Evolutionary conservation across 768 basidiomycete genomes (phyloP).

Genomic region (Russula griseocarnosa): DNA sequence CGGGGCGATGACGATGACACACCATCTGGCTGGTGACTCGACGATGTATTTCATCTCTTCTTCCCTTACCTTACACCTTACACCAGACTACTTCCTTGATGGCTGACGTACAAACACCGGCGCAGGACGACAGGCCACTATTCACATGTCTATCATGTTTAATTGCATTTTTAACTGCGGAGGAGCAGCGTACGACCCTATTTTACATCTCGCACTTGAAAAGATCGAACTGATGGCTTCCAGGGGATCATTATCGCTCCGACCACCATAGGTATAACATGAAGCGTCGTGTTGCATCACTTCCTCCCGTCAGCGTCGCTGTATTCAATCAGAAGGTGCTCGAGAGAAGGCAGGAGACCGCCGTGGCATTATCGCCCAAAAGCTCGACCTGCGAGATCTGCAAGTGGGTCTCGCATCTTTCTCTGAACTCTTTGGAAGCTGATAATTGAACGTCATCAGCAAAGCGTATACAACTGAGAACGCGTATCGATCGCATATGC

Average conservation of each 20-base stretch:
- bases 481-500: constrained; percentile 81
- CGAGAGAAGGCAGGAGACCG: constrained; percentile 72
- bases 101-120: constrained; percentile 16
- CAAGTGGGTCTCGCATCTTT: constrained; percentile 38
- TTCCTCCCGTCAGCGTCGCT: constrained; percentile 75
- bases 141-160: constrained; percentile 91
- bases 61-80: not conserved
- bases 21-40: not conserved
- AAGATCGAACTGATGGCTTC: constrained; percentile 14
- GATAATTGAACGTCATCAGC: constrained; percentile 39
- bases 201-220: not conserved
- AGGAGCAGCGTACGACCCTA: constrained; percentile 72
- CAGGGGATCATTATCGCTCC: constrained; percentile 84
- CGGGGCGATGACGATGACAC: not conserved
- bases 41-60: not conserved
- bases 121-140: constrained; percentile 35
- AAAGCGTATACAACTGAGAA: constrained; percentile 89
- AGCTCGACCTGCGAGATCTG: constrained; percentile 72
- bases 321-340: constrained; percentile 87
- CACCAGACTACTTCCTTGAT: constrained; percentile 9
- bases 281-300: constrained; percentile 88
- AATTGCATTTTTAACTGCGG: constrained; percentile 77
- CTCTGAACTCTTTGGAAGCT: not conserved
- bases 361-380: constrained; percentile 56
- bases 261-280: constrained; percentile 98